Conservation (phyloP, 441 rosid species). For the Aquilaria agallochum region DNA sequence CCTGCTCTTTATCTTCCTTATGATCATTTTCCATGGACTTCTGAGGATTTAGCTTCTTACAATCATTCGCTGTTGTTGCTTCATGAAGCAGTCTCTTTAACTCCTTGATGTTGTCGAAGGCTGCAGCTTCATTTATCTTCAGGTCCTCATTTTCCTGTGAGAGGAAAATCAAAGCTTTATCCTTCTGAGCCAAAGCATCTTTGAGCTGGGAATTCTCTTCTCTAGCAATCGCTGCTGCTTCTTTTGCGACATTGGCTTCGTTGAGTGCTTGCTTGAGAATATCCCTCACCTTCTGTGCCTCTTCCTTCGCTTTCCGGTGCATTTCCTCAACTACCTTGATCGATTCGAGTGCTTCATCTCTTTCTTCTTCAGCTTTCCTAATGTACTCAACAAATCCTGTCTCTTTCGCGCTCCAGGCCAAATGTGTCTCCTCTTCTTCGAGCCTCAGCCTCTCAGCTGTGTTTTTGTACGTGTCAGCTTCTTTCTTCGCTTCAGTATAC, state of each 20-base stretch:
- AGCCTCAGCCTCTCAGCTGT: slow-evolving; percentile 56
- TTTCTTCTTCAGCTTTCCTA: slow-evolving; percentile 72
- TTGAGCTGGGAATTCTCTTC: slow-evolving; percentile 75
- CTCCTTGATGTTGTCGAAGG: slow-evolving; percentile 52
- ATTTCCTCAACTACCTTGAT: slow-evolving; percentile 34
- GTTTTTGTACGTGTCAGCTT: slow-evolving; percentile 51
- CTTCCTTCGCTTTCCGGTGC: slow-evolving; percentile 46
- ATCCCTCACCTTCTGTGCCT: slow-evolving; percentile 64
- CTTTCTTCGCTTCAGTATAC: slow-evolving; percentile 41
- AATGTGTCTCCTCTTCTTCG: slow-evolving; percentile 76
- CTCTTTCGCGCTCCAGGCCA: slow-evolving; percentile 84
- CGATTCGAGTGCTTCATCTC: slow-evolving; percentile 33
- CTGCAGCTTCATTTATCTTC: slow-evolving; percentile 49
- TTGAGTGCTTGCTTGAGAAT: slow-evolving; percentile 82
- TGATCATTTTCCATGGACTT: slow-evolving; percentile 22
- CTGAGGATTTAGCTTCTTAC: slow-evolving; percentile 20
- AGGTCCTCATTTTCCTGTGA: slow-evolving; percentile 57
- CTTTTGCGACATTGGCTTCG: slow-evolving; percentile 85
- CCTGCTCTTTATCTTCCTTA: slow-evolving; percentile 4
- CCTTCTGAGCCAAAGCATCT: slow-evolving; percentile 59
- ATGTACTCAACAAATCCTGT: slow-evolving; percentile 64
- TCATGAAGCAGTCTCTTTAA: slow-evolving; percentile 51
- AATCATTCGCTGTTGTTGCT: slow-evolving; percentile 21
- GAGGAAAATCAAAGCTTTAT: slow-evolving; percentile 54
- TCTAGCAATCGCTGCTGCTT: slow-evolving; percentile 69